Conservation (phyloP, 2,329 filamentous ascomycete species). For the Aspergillus hiratsukae region DNA sequence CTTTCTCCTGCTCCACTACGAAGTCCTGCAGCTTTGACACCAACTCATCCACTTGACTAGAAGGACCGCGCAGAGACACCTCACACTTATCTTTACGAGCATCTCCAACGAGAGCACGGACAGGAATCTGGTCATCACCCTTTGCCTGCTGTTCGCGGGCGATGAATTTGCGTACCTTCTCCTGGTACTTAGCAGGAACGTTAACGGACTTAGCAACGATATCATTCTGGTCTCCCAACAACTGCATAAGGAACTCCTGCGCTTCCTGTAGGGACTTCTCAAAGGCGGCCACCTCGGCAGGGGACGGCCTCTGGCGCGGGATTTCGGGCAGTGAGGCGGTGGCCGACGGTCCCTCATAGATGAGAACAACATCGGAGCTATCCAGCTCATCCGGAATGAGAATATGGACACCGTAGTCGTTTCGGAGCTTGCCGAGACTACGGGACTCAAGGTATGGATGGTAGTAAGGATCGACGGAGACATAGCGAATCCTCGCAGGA, state of each 20-base stretch:
- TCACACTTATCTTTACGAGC: conserved; percentile 34
- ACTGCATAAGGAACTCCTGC: conserved; percentile 51
- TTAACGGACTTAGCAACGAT: conserved; percentile 52
- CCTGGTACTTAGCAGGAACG: conserved; percentile 58
- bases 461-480: conserved; percentile 48
- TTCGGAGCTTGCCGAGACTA: conserved; percentile 34
- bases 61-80: conserved; percentile 72
- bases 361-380: conserved; percentile 43
- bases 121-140: conserved; percentile 50
- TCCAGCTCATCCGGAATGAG: conserved; percentile 45
- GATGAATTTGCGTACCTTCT: conserved; percentile 59
- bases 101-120: conserved; percentile 51
- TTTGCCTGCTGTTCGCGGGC: conserved; percentile 52
- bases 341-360: conserved; percentile 45
- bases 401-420: conserved; percentile 45
- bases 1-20: conserved; percentile 80
- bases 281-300: conserved; percentile 53
- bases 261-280: conserved; percentile 56
- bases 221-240: conserved; percentile 52
- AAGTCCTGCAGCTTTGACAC: conserved; percentile 71
- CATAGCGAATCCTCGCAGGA: conserved; percentile 40
- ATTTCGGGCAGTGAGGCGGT: conserved; percentile 49
- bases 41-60: conserved; percentile 66
- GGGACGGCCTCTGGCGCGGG: conserved; percentile 52
- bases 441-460: conserved; percentile 44